These are phyloP conservation scores for Neurospora sp. DNA, from an alignment of 2,329 filamentous ascomycete genomes.

Conservation along the genomic window DNA sequence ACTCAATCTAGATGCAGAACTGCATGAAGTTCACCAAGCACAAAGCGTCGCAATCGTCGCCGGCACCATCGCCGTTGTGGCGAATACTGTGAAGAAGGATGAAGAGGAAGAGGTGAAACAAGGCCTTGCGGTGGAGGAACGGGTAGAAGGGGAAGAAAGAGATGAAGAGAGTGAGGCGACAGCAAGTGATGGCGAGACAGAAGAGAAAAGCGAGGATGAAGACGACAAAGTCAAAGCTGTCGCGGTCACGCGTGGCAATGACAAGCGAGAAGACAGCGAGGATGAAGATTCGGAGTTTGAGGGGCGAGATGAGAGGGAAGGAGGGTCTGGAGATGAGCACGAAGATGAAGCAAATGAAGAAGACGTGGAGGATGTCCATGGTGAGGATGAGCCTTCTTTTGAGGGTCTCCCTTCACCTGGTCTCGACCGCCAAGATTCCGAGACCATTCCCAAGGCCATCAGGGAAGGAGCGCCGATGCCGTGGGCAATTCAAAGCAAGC, in stretches of 20 bases:
- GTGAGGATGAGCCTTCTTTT: background rate
- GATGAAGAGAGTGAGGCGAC: conserved; percentile 3
- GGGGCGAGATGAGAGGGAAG: conserved; percentile 8
- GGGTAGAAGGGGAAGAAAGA: background rate
- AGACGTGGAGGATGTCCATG: background rate
- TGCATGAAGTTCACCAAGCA: background rate
- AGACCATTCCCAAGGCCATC: conserved; percentile 19
- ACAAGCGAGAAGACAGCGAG: conserved; percentile 6
- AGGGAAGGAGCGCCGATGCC: conserved; percentile 3
- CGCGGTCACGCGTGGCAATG: conserved; percentile 14
- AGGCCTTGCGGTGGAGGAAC: background rate
- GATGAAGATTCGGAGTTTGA: conserved; percentile 2
- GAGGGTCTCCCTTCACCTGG: background rate
- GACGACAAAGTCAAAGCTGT: conserved; percentile 6
- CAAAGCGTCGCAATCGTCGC: background rate
- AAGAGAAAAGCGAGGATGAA: background rate
- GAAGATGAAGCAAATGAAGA: conserved; percentile 1
- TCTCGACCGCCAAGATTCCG: conserved; percentile 23
- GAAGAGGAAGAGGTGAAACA: background rate
- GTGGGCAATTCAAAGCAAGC: background rate
- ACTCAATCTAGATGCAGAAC: background rate
- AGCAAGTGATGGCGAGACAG: background rate
- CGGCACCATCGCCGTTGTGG: background rate
- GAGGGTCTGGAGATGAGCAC: background rate
- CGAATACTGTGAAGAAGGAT: background rate